A percentile compares a stretch with the other conserved stretches of the same genome.
These are phyloP conservation scores for Taiozyma sp. DNA, from an alignment of 1,139 yeast genomes.

Conservation along the genomic window DNA sequence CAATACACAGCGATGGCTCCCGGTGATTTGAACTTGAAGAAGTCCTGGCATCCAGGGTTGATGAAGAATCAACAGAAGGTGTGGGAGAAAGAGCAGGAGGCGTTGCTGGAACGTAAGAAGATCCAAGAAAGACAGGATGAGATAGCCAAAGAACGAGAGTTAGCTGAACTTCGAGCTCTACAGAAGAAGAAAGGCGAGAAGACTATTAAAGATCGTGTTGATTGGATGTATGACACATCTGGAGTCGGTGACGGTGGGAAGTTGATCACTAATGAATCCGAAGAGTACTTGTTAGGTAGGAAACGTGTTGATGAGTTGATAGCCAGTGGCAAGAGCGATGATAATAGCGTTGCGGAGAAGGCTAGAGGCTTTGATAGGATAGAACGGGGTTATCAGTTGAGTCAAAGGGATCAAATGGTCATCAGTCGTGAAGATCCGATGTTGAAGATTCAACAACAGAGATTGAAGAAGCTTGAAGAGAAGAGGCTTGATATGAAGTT, in stretches of 20 bases:
- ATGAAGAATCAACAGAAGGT: slow-evolving; percentile 83
- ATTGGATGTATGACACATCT: slow-evolving; percentile 81
- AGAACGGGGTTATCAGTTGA: slow-evolving; percentile 6
- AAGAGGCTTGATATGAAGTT: slow-evolving; percentile 13
- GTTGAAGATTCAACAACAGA: slow-evolving; percentile 41
- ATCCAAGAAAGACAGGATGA: slow-evolving; percentile 65
- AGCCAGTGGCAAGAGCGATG: slow-evolving; percentile 10
- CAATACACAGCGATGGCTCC: slow-evolving; percentile 40
- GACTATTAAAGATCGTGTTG: slow-evolving; percentile 47
- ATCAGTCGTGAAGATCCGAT: slow-evolving; percentile 51
- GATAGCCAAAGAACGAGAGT: slow-evolving; percentile 58
- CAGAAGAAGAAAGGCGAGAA: slow-evolving; percentile 43
- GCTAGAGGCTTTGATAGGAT: slow-evolving; percentile 19
- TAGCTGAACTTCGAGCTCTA: slow-evolving; percentile 50
- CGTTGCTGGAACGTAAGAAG: slow-evolving; percentile 64
- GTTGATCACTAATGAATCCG: slow-evolving; percentile 29
- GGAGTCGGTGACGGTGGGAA: slow-evolving; percentile 19
- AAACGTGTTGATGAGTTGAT: slow-evolving; percentile 38
- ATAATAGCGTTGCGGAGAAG: slow-evolving; percentile 5
- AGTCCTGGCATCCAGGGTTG: slow-evolving; percentile 94
- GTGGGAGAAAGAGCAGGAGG: slow-evolving; percentile 80
- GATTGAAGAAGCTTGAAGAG: slow-evolving; percentile 27
- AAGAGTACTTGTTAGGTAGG: slow-evolving; percentile 47
- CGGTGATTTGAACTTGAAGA: slow-evolving; percentile 82
- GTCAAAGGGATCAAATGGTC: slow-evolving; percentile 22